A percentile compares a stretch with the other conserved stretches of the same genome.
Evolutionary conservation across 495 filamentous ascomycete species (phyloP).

Genomic region (Neurospora discreta): DNA sequence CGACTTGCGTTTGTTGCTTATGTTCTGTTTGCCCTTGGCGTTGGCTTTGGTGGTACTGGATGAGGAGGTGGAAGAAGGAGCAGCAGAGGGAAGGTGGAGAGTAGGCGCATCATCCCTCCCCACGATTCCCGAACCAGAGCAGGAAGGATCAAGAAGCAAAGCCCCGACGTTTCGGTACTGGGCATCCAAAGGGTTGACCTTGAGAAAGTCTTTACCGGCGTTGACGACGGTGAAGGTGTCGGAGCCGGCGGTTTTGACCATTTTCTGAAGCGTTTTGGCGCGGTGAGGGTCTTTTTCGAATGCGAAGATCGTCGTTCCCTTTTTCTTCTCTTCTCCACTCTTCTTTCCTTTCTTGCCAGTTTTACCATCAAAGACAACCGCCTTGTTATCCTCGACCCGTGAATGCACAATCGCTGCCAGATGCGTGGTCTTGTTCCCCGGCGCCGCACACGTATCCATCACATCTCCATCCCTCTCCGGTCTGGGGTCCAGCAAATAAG

Average conservation of each 20-base stretch:
- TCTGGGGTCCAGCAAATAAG: slow-evolving; percentile 60
- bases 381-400: background rate
- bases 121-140: slow-evolving; percentile 89
- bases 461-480: slow-evolving; percentile 54
- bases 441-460: slow-evolving; percentile 84
- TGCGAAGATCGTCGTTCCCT: slow-evolving; percentile 39
- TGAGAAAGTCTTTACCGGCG: slow-evolving; percentile 68
- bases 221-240: slow-evolving; percentile 51
- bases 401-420: slow-evolving; percentile 55
- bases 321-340: no score
- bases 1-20: slow-evolving; percentile 36
- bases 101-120: slow-evolving; percentile 66
- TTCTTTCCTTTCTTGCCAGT: slow-evolving; percentile 2
- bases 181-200: slow-evolving; percentile 45
- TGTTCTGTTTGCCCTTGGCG: slow-evolving; percentile 10
- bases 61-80: slow-evolving; percentile 24
- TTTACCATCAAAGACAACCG: background rate
- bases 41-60: background rate
- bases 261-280: slow-evolving; percentile 63
- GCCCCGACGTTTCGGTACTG: slow-evolving; percentile 52
- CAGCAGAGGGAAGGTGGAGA: slow-evolving; percentile 42
- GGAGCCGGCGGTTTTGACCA: slow-evolving; percentile 68
- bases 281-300: slow-evolving; percentile 60
- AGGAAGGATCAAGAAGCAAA: slow-evolving; percentile 82
- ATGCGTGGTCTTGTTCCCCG: slow-evolving; percentile 96